Conservation (phyloP, 2,329 filamentous ascomycete genomes). For the Aureobasidium musti region DNA sequence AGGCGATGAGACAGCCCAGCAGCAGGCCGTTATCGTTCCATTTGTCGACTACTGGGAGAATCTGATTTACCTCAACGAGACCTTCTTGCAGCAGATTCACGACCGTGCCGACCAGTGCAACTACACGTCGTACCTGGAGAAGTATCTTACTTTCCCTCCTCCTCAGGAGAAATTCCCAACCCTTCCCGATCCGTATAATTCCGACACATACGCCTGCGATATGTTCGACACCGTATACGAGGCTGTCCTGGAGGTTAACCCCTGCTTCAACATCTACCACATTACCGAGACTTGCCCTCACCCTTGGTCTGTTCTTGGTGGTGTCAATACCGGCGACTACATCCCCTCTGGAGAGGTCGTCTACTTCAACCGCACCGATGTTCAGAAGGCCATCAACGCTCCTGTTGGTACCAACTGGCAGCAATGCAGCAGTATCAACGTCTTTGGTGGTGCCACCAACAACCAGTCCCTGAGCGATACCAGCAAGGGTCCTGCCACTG, state of each 20-base stretch:
- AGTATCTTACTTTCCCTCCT: conserved; percentile 50
- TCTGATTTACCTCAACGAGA: conserved; percentile 31
- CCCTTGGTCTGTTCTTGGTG: conserved; percentile 31
- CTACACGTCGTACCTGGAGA: conserved; percentile 44
- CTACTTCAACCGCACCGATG: conserved; percentile 44
- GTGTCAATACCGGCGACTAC: conserved; percentile 32
- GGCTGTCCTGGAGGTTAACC: conserved; percentile 39
- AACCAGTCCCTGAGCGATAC: conserved; percentile 24
- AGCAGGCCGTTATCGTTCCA: conserved; percentile 30
- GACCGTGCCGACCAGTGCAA: conserved; percentile 50
- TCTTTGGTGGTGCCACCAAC: conserved; percentile 36
- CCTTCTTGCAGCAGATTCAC: conserved; percentile 29
- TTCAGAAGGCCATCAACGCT: conserved; percentile 45
- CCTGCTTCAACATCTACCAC: conserved; percentile 42
- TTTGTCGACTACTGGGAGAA: conserved; percentile 30
- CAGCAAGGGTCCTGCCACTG: conserved; percentile 5
- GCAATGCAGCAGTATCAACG: conserved; percentile 19
- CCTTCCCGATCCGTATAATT: conserved; percentile 40
- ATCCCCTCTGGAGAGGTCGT: conserved; percentile 26
- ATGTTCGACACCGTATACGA: conserved; percentile 39
- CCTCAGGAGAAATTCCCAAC: conserved; percentile 33
- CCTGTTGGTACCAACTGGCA: conserved; percentile 37
- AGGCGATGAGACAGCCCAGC: conserved; percentile 39
- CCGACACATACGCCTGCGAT: conserved; percentile 35
- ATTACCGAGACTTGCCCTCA: conserved; percentile 35